Evolutionary conservation across 2,329 filamentous ascomycete genomes (phyloP), one percentile per base, ranked within the genome.

Genomic region (Drechslerella dactyloides): DNA sequence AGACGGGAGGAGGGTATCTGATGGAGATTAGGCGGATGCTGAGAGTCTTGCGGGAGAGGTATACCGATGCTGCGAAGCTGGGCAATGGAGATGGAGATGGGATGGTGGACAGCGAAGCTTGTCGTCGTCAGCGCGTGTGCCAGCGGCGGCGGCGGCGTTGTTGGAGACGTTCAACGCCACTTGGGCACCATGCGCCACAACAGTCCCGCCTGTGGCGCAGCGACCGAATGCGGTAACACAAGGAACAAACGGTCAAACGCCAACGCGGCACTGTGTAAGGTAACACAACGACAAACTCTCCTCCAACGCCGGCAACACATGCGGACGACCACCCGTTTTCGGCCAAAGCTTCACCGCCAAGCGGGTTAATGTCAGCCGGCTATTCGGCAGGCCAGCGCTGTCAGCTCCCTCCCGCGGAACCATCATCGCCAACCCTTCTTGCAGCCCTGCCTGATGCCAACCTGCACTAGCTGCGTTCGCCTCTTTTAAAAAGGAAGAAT

Each of bases 91-190:
- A 24, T 48, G 54, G 19, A 50, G 30, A 17, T 17, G 24, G 27
- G 59, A 17, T 70, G 59, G 60, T 46, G 21, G 50, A 48, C 59
- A 55, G 64, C 53, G 53, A 37, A 60, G 54, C 50, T 62, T 44
- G 68, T 72, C 68, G 68, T 72, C 68, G 68, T 72, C 68, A 72
- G 68, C 68, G 68, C 68, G 68, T 72, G 56, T 65, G 53, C n/a
- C 42, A 48, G 44, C 17, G 11, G 19, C 11, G 23, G 50, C 13
- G 24, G 30, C 15, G 44, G 4, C n/a, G 37, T 42, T 51, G 46
- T 51, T 58, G 59, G 65, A 52, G 24, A 19, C 17, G 15, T 40
- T 33, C 21, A 33, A 27, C 52, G 63, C 56, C 64, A 69, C 64
- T 44, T 44, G 15, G 3, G 11, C 10, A 19, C 1, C 19, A 13